These are phyloP conservation scores for Trypanosoma grayi DNA, from an alignment of 208 protist species.

Conservation along the genomic window DNA sequence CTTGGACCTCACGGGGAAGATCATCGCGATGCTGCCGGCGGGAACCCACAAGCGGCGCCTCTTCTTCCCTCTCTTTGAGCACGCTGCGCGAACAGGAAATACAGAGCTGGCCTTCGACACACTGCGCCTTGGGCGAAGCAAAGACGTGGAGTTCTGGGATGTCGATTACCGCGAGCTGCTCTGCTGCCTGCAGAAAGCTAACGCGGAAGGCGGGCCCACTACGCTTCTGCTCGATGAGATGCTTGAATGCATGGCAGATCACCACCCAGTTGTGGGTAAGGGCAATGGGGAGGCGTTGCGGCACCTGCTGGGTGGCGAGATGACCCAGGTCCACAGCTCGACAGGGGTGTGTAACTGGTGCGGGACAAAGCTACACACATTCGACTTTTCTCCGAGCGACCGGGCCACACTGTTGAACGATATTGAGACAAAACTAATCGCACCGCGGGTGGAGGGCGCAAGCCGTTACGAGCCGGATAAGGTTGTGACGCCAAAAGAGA, in stretches of 20 bases:
- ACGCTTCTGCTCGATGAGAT: slow-evolving; percentile 25
- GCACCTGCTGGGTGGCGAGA: slow-evolving; percentile 45
- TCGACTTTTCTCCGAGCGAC: slow-evolving; percentile 56
- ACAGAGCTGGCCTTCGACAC: slow-evolving; percentile 41
- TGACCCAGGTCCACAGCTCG: slow-evolving; percentile 22
- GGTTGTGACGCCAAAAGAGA: slow-evolving; percentile 35
- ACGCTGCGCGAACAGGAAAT: slow-evolving; percentile 31
- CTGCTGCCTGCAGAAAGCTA: slow-evolving; percentile 20
- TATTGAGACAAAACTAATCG: slow-evolving; percentile 72
- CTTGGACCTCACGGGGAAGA: slow-evolving; percentile 29
- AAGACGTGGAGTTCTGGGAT: slow-evolving; percentile 79
- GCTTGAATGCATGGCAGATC: slow-evolving; percentile 44
- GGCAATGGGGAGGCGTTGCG: slow-evolving; percentile 52
- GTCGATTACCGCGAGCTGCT: slow-evolving; percentile 66
- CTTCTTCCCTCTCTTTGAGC: slow-evolving; percentile 61
- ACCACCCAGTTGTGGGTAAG: slow-evolving; percentile 75
- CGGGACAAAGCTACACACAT: slow-evolving; percentile 37
- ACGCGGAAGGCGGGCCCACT: not conserved
- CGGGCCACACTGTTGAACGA: slow-evolving; percentile 50
- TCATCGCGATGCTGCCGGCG: slow-evolving; percentile 48
- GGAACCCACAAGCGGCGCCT: slow-evolving; percentile 60
- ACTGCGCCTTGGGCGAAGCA: slow-evolving; percentile 30
- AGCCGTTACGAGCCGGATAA: slow-evolving; percentile 64
- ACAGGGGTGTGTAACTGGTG: slow-evolving; percentile 52
- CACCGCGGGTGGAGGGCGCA: slow-evolving; percentile 35